These are phyloP conservation scores for Atalantia buxifolia DNA, from an alignment of 345 rosid genomes.

Conservation along the genomic window DNA sequence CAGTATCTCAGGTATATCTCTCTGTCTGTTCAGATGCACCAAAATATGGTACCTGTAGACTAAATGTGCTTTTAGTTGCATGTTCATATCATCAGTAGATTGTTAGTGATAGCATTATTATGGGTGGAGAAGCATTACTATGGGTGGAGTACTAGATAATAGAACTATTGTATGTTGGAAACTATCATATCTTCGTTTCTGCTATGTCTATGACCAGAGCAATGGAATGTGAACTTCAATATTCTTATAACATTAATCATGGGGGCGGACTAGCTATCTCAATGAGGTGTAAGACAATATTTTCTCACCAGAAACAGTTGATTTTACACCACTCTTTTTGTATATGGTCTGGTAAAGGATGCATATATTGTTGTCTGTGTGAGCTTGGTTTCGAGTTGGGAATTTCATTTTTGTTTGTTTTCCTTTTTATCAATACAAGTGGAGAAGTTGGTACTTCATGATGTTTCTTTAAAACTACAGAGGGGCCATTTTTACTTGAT, in stretches of 20 bases:
- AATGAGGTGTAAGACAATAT: not conserved
- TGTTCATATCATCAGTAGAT: not conserved
- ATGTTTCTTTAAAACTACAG: not conserved
- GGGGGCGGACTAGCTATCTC: not conserved
- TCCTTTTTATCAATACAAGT: not conserved
- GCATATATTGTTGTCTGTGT: not conserved
- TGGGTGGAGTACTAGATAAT: not conserved
- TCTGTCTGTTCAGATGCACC: conserved; percentile 1
- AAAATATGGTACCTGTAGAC: not conserved
- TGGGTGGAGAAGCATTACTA: not conserved
- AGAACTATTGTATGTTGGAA: not conserved
- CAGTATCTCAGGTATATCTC: conserved; percentile 30
- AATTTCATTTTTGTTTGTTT: not conserved
- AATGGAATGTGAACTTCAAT: not conserved
- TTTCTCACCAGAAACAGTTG: not conserved
- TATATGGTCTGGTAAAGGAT: not conserved
- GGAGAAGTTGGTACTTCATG: not conserved
- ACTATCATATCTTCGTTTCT: not conserved
- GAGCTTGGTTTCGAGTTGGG: not conserved
- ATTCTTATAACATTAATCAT: not conserved
- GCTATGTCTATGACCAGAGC: not conserved
- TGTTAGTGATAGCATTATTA: not conserved
- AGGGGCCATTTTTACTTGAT: not conserved
- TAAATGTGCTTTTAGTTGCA: not conserved
- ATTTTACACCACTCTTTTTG: not conserved